Conservation (phyloP, 352 stramenopile species). For the Aphanomyces invadans region DNA sequence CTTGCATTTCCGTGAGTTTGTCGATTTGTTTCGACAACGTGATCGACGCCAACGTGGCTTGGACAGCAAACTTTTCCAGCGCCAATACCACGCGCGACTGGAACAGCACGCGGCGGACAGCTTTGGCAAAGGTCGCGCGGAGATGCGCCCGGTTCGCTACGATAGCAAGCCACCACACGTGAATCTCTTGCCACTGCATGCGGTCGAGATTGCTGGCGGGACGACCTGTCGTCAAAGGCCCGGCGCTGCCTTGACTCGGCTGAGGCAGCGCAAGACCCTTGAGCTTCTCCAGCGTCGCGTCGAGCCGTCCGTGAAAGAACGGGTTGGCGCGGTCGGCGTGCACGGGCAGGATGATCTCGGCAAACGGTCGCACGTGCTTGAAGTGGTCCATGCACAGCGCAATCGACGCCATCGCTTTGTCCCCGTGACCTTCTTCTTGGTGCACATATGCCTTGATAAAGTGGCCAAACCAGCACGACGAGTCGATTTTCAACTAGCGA, state of each 20-base stretch:
- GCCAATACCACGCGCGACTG: conserved; percentile 1
- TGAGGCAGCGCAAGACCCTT: neutral
- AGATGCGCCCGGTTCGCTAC: neutral
- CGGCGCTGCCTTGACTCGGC: no score
- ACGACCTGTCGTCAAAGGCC: no score
- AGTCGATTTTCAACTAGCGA: conserved; percentile 20
- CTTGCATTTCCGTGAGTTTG: neutral
- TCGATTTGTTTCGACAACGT: conserved; percentile 15
- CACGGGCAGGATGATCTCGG: neutral
- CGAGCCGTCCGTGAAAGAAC: neutral
- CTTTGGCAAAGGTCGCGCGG: neutral
- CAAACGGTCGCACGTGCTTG: neutral
- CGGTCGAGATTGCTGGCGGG: no score
- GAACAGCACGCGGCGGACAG: conserved; percentile 5
- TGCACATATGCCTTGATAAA: conserved; percentile 2
- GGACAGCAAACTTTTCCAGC: conserved; percentile 5
- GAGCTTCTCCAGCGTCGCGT: neutral
- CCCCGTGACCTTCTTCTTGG: conserved; percentile 6
- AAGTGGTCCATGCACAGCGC: neutral
- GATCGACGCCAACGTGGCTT: neutral
- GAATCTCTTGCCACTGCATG: no score
- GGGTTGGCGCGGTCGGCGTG: neutral
- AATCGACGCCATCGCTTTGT: neutral
- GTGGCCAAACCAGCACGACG: conserved; percentile 14
- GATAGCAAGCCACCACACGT: neutral